A percentile compares a stretch with the other conserved stretches of the same genome.
phyloP scores from a whole-genome alignment of 2,329 filamentous ascomycete genomes.

The Sporothrix brunneoviolacea region DNA sequence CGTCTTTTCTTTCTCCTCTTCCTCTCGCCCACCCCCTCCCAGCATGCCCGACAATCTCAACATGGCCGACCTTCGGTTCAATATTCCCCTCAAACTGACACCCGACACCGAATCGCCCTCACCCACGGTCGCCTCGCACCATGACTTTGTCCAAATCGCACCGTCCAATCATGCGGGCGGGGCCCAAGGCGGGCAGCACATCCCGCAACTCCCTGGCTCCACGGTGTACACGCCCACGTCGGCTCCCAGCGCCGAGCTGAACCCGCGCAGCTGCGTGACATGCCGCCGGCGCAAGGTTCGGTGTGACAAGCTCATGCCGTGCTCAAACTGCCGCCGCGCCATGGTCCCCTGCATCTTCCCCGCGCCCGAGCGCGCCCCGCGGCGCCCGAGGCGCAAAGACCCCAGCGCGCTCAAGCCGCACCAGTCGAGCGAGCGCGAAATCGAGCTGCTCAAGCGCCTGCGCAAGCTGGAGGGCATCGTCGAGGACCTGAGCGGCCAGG shows the following conservation, averaged over 20 bases:
- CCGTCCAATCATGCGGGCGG: slow-evolving; percentile 9
- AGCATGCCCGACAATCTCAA: not conserved
- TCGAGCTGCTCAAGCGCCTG: slow-evolving; percentile 65
- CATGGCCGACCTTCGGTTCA: slow-evolving; percentile 8
- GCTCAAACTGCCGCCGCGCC: slow-evolving; percentile 49
- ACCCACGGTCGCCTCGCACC: not conserved
- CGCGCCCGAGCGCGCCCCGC: slow-evolving; percentile 41
- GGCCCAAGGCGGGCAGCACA: slow-evolving; percentile 13
- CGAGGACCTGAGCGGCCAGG: slow-evolving; percentile 58
- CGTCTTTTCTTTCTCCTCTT: not conserved
- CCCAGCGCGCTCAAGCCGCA: slow-evolving; percentile 51
- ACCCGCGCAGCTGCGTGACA: slow-evolving; percentile 42
- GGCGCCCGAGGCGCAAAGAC: slow-evolving; percentile 55
- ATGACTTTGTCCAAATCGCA: slow-evolving; percentile 1
- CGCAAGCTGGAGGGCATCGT: slow-evolving; percentile 71
- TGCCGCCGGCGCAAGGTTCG: slow-evolving; percentile 51
- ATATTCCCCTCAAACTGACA: slow-evolving; percentile 3
- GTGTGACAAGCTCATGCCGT: slow-evolving; percentile 50
- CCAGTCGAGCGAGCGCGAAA: slow-evolving; percentile 54
- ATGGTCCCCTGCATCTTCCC: slow-evolving; percentile 47
- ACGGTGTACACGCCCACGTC: slow-evolving; percentile 23
- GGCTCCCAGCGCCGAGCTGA: slow-evolving; percentile 22
- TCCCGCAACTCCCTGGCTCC: slow-evolving; percentile 22
- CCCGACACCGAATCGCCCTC: slow-evolving; percentile 15
- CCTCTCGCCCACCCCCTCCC: not conserved